Percentiles rank a stretch among this genome's conserved stretches.
These are phyloP conservation scores for Scytalidium sp. DNA, from an alignment of 2,329 filamentous ascomycete genomes.

Conservation along the genomic window DNA sequence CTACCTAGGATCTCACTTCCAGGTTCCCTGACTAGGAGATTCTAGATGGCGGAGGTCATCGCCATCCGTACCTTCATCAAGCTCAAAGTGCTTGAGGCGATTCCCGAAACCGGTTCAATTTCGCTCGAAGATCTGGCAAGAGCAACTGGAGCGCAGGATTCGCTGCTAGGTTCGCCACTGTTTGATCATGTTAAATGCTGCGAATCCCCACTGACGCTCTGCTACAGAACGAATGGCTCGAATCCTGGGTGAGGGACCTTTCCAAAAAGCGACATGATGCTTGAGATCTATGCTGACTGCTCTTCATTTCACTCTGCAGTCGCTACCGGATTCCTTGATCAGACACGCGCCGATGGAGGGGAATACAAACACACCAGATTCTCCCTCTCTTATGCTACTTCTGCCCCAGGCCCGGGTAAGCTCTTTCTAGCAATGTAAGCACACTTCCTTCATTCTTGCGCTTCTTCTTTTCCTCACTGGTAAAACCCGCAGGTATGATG, in stretches of 20 bases:
- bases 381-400: conserved; percentile 26
- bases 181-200: too few species aligned
- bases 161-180: conserved; percentile 26
- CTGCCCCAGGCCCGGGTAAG: conserved; percentile 24
- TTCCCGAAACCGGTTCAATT: conserved; percentile 23
- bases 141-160: conserved; percentile 25
- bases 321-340: conserved; percentile 28
- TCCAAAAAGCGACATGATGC: not conserved
- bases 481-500: conserved; percentile 27
- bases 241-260: conserved; percentile 17
- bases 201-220: too few species aligned
- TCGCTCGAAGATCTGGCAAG: conserved; percentile 25
- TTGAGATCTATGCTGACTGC: too few species aligned
- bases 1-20: too few species aligned
- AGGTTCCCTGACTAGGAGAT: conserved; percentile 2
- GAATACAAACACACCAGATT: conserved; percentile 30
- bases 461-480: not conserved
- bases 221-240: conserved; percentile 25
- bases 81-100: conserved; percentile 27
- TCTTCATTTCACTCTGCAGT: too few species aligned
- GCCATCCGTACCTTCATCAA: conserved; percentile 29
- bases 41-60: conserved; percentile 29
- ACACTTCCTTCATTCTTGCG: too few species aligned
- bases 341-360: conserved; percentile 22
- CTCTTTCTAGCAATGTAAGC: conserved; percentile 30